These are phyloP conservation scores for Litchi chinensis DNA, from an alignment of 345 rosid genomes.

Conservation along the genomic window DNA sequence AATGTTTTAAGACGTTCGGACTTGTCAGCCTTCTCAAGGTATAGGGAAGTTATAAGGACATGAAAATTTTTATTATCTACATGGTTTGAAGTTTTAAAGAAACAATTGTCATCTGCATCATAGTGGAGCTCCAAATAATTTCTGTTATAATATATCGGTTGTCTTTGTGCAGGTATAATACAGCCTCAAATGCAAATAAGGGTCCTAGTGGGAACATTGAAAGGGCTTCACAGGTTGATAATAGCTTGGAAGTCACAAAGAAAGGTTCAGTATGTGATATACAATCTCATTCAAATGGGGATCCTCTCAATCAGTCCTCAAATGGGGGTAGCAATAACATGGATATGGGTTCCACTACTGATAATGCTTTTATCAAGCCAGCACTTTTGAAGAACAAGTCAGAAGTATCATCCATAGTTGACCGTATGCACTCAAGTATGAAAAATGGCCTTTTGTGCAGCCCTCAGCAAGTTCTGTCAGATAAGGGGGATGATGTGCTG, in stretches of 20 bases:
- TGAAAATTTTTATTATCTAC: constrained; percentile 1
- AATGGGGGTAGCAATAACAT: constrained; percentile 48
- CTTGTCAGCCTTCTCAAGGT: constrained; percentile 64
- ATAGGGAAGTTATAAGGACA: constrained; percentile 13
- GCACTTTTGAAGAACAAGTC: constrained; percentile 36
- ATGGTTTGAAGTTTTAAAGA: constrained; percentile 1
- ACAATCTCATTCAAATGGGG: constrained; percentile 34
- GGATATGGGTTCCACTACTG: constrained; percentile 53
- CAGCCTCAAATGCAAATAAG: constrained; percentile 36
- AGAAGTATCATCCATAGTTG: constrained; percentile 37
- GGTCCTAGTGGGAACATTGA: constrained; percentile 29
- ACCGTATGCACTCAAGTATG: constrained; percentile 30
- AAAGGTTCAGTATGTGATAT: constrained; percentile 29
- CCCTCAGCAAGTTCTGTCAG: constrained; percentile 25
- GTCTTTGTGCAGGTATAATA: constrained; percentile 45
- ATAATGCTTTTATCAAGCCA: constrained; percentile 35
- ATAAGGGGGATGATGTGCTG: constrained; percentile 33
- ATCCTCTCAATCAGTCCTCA: constrained; percentile 46
- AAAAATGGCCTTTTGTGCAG: constrained; percentile 27
- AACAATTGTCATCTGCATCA: constrained; percentile 6
- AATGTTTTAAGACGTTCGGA: constrained; percentile 57
- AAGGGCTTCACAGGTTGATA: constrained; percentile 34
- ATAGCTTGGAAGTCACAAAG: constrained; percentile 25
- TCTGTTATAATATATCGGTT: neutral
- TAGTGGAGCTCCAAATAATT: constrained; percentile 13